A percentile compares a stretch with the other conserved stretches of the same genome.
phyloP scores from a whole-genome alignment of 768 basidiomycete genomes.

The Leucocoprinus leucothites region DNA sequence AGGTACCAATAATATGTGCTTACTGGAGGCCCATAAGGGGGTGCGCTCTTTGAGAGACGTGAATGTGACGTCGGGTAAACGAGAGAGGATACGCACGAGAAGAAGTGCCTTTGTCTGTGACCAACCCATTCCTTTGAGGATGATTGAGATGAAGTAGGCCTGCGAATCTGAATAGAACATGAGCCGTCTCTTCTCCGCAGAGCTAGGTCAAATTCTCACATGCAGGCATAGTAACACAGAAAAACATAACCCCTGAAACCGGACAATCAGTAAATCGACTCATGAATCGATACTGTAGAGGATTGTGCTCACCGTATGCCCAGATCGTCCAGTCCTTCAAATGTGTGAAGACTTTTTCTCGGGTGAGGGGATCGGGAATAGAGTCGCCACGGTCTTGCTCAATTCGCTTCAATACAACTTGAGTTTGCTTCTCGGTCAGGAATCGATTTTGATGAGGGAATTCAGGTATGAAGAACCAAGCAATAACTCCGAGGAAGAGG shows the following conservation, averaged over 20 bases:
- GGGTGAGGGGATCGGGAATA: constrained; percentile 25
- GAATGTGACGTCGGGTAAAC: neutral
- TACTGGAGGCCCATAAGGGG: constrained; percentile 10
- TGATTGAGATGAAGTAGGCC: constrained; percentile 17
- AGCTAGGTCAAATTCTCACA: constrained; percentile 17
- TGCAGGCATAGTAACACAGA: constrained; percentile 25
- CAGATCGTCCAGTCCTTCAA: constrained; percentile 32
- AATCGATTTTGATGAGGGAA: constrained; percentile 28
- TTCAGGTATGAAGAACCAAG: constrained; percentile 21
- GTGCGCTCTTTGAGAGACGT: constrained; percentile 4
- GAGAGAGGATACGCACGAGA: neutral
- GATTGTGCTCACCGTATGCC: constrained; percentile 24
- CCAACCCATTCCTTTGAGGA: constrained; percentile 12
- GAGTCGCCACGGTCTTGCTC: constrained; percentile 31
- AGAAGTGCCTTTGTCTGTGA: constrained; percentile 8
- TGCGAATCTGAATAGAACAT: neutral
- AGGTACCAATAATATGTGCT: constrained; percentile 5
- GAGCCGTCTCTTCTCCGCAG: neutral
- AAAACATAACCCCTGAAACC: constrained; percentile 28
- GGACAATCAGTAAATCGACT: neutral
- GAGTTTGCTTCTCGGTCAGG: constrained; percentile 24
- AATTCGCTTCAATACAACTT: constrained; percentile 25
- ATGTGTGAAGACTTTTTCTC: constrained; percentile 23
- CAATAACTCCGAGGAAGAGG: constrained; percentile 19
- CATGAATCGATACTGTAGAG: too few species aligned